Evolutionary conservation across 148 eudicot genomes (phyloP).

Genomic region (Linanthus parryae): DNA sequence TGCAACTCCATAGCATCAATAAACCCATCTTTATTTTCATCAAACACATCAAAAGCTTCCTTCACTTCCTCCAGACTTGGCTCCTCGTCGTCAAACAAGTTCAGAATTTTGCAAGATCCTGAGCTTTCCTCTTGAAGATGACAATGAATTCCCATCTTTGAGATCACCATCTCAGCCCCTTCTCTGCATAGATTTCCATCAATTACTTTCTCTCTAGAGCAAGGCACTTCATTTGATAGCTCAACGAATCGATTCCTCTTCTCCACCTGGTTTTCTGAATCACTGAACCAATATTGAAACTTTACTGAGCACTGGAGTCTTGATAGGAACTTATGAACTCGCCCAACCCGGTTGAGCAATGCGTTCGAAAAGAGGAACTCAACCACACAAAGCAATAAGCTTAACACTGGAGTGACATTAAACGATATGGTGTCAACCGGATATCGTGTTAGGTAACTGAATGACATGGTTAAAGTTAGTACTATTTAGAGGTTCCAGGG

Average conservation of each 20-base stretch:
- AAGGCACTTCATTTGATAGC: neutral
- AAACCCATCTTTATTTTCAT: conserved; percentile 65
- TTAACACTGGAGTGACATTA: neutral
- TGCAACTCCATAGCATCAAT: conserved; percentile 58
- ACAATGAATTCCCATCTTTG: conserved; percentile 31
- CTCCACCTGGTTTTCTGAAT: conserved; percentile 2
- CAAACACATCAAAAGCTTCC: conserved; percentile 62
- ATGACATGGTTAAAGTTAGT: neutral
- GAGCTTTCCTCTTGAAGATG: conserved; percentile 7
- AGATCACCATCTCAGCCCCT: conserved; percentile 37
- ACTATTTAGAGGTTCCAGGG: neutral
- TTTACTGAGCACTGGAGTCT: neutral
- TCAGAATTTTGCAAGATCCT: conserved; percentile 13
- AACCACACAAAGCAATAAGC: neutral
- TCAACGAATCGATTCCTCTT: conserved; percentile 7
- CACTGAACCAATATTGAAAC: neutral
- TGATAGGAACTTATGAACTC: neutral
- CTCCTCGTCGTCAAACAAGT: conserved; percentile 52
- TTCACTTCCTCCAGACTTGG: conserved; percentile 49
- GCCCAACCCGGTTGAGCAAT: neutral
- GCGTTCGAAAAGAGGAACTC: neutral
- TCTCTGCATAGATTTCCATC: conserved; percentile 15
- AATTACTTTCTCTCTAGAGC: conserved; percentile 6
- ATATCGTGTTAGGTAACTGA: neutral
- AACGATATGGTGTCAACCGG: neutral